Evolutionary conservation across 2,329 filamentous ascomycete genomes (phyloP).

Genomic region (Neopestalotiopsis clavispora): DNA sequence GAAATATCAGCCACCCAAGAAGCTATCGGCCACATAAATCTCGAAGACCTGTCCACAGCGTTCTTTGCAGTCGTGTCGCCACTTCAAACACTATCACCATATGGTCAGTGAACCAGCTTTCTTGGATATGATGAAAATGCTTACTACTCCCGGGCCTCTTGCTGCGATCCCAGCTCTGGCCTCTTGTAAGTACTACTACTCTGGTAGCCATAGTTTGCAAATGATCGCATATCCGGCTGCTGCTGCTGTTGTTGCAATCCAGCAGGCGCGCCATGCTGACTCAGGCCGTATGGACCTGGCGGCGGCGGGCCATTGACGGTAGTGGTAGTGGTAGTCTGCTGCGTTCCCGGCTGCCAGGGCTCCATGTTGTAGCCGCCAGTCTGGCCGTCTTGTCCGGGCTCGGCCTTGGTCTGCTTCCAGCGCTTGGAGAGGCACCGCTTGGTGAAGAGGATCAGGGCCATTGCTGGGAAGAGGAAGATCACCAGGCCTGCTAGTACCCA

Average conservation of each 20-base stretch:
- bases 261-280: not conserved
- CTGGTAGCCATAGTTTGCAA: constrained; percentile 4
- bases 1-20: too few species aligned
- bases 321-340: not conserved
- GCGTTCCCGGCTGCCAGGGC: constrained; percentile 25
- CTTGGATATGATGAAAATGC: not conserved
- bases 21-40: too few species aligned
- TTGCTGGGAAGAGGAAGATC: constrained; percentile 47
- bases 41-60: too few species aligned
- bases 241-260: not conserved
- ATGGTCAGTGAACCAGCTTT: not conserved
- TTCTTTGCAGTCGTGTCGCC: too few species aligned
- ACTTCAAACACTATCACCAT: too few species aligned
- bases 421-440: constrained; percentile 38
- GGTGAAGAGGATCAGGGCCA: constrained; percentile 42
- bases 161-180: constrained; percentile 11
- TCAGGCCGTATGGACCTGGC: not conserved
- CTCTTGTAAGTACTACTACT: constrained; percentile 1
- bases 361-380: constrained; percentile 32
- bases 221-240: constrained; percentile 7
- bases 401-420: constrained; percentile 33
- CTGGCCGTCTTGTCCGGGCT: constrained; percentile 18
- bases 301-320: not conserved
- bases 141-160: constrained; percentile 15
- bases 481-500: constrained; percentile 54